A percentile compares a stretch with the other conserved stretches of the same genome.
These are phyloP conservation scores for Daldinia grandis DNA, from an alignment of 495 filamentous ascomycete genomes.

Conservation along the genomic window DNA sequence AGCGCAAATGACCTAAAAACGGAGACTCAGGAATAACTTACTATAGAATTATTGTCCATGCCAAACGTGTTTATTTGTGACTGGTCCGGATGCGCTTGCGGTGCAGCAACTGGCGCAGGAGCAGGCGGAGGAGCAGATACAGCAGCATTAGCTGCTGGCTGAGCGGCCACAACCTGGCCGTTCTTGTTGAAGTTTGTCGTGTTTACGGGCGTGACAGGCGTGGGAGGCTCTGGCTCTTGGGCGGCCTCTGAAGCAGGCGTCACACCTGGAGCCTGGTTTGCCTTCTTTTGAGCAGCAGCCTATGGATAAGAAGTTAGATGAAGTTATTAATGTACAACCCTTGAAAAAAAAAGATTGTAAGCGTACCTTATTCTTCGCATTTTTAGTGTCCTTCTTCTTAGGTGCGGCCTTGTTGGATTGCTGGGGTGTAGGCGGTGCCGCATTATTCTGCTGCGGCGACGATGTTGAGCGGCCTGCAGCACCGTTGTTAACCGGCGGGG, in stretches of 20 bases:
- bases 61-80: slow-evolving; percentile 46
- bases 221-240: slow-evolving; percentile 74
- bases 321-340: slow-evolving; percentile 14
- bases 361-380: slow-evolving; percentile 78
- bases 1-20: slow-evolving; percentile 10
- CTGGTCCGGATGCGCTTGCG: slow-evolving; percentile 56
- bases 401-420: slow-evolving; percentile 79
- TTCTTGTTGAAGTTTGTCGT: slow-evolving; percentile 66
- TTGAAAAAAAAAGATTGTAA: slow-evolving; percentile 17
- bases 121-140: slow-evolving; percentile 53
- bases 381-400: slow-evolving; percentile 84
- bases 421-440: slow-evolving; percentile 88
- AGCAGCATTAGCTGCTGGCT: slow-evolving; percentile 55
- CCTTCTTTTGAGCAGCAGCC: slow-evolving; percentile 74
- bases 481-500: slow-evolving; percentile 66
- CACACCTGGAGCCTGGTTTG: slow-evolving; percentile 68
- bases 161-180: slow-evolving; percentile 61
- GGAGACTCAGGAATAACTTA: slow-evolving; percentile 38
- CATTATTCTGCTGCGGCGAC: slow-evolving; percentile 77
- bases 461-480: slow-evolving; percentile 69
- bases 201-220: slow-evolving; percentile 87
- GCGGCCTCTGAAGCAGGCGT: slow-evolving; percentile 80
- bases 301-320: slow-evolving; percentile 49
- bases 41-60: slow-evolving; percentile 49
- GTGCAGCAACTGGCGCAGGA: slow-evolving; percentile 58